A percentile compares a stretch with the other conserved stretches of the same genome.
Conservation (phyloP, 2,329 filamentous ascomycete species). For the Coniella vitis region DNA sequence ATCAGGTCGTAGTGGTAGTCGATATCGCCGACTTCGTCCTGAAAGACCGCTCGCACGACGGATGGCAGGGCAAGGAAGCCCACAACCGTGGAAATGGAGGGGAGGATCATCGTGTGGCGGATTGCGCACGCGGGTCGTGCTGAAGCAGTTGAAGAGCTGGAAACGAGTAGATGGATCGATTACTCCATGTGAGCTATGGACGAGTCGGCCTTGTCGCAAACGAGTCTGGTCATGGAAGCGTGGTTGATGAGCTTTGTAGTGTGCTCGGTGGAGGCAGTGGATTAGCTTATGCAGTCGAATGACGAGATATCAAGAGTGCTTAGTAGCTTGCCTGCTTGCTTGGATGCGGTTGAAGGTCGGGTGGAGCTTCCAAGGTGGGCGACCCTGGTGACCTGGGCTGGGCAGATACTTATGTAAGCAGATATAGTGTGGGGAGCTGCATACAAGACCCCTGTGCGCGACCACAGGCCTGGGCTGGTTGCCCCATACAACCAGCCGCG, state of each 20-base stretch:
- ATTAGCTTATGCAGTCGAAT: no score
- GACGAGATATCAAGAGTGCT: no score
- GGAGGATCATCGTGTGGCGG: conserved; percentile 14
- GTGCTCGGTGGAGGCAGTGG: no score
- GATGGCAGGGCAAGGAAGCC: conserved; percentile 36
- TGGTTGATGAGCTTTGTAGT: no score
- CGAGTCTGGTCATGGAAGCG: not conserved
- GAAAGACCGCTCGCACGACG: conserved; percentile 63
- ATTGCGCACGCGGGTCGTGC: conserved; percentile 9
- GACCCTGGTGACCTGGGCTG: no score
- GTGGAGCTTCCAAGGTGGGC: no score
- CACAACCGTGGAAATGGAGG: conserved; percentile 19
- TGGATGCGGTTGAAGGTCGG: no score
- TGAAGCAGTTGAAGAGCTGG: not conserved
- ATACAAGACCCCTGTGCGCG: no score
- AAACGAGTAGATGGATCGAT: not conserved
- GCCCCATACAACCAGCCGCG: conserved; percentile 10
- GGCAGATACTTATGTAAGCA: no score
- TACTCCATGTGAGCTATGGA: conserved; percentile 8
- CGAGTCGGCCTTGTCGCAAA: not conserved
- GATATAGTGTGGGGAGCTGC: no score
- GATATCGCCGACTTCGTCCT: conserved; percentile 83
- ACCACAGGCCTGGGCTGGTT: no score
- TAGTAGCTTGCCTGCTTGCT: no score
- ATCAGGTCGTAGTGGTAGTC: conserved; percentile 91